A percentile compares a stretch with the other conserved stretches of the same genome.
Evolutionary conservation across 768 basidiomycete species (phyloP).

Genomic region (Lactifluus hygrophoroides): DNA sequence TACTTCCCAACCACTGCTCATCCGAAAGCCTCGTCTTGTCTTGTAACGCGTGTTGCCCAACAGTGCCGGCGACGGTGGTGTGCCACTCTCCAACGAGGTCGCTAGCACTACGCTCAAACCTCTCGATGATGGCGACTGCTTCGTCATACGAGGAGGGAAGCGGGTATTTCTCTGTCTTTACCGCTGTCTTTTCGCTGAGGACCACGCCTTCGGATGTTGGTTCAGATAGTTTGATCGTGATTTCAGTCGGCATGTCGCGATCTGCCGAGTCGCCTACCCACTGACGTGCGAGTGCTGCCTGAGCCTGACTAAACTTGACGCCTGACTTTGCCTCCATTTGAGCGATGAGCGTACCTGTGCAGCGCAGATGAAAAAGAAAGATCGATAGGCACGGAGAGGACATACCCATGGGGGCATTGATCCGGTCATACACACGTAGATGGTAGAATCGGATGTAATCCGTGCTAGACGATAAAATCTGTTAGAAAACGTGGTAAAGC

Average conservation of each 20-base stretch:
- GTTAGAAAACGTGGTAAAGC: not conserved
- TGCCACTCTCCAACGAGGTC: constrained; percentile 39
- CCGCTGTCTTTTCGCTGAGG: constrained; percentile 42
- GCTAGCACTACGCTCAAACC: constrained; percentile 62
- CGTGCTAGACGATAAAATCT: constrained; percentile 32
- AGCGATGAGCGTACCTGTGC: constrained; percentile 42
- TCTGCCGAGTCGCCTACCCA: constrained; percentile 50
- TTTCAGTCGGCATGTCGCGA: constrained; percentile 36
- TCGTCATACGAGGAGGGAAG: constrained; percentile 64
- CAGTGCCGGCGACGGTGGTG: constrained; percentile 60
- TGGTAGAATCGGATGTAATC: constrained; percentile 92
- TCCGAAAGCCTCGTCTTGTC: constrained; percentile 54
- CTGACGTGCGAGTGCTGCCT: constrained; percentile 71
- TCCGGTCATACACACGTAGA: constrained; percentile 83
- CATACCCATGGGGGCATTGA: constrained; percentile 66
- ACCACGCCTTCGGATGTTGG: constrained; percentile 42
- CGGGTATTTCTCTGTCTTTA: constrained; percentile 51
- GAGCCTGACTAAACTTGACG: constrained; percentile 76
- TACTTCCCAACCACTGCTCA: constrained; percentile 79
- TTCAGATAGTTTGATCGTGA: constrained; percentile 49
- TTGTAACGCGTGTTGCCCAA: constrained; percentile 70
- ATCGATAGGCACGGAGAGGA: not conserved
- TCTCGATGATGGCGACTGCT: constrained; percentile 55
- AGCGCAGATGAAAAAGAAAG: not conserved
- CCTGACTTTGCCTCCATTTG: constrained; percentile 67